Base-by-base conservation (phyloP, 106 monocot genomes). In the Allium fistulosum region DNA sequence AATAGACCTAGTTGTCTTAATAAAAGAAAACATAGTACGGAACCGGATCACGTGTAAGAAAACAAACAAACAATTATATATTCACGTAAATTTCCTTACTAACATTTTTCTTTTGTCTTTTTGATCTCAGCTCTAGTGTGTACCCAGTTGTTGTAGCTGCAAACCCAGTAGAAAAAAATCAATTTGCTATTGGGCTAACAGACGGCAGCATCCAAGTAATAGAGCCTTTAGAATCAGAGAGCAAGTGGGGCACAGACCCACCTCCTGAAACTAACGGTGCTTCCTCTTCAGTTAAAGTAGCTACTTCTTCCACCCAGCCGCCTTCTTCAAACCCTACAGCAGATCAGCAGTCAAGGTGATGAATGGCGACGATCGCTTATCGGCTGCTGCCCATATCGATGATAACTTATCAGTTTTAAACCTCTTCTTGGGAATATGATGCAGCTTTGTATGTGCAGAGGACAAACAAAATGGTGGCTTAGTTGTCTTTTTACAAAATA, bases 101-200 rank as follows among this genome's bases (percentile, higher is more conserved):
- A n/a, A 49, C 26, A 49, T 27, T 64, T 17, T 62, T 11, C 55
- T 57, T 11, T 15, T 9, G 65, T 9, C 7, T 62, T 10, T 26
- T 46, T 71, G 17, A 11, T 62, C 4, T 17, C 71, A 88, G 84
- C 52, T 62, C 63, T 11, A 72, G 61, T 70, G 76, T 72, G 11
- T 75, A 79, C 60, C 81, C 81, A 60, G 50, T 82, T 7, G 78
- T 79, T 2, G 62, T 82, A 28, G 84, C 88, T 8, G 65, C 84
- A 10, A 81, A 88, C 76, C 84, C 84, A 6, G 71, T 71, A 0
- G 76, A 88, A 50, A 73, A 81, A 10, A 79, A 62, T 62, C 84
- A 88, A 64, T 76, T 88, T 68, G 84, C 88, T 3, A 13, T 88
- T 10, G 88, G 88, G 13, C 67, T 88, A 22, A 79, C 79, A 1